phyloP scores from a whole-genome alignment of 345 rosid genomes.

The Erodium maritimum region DNA sequence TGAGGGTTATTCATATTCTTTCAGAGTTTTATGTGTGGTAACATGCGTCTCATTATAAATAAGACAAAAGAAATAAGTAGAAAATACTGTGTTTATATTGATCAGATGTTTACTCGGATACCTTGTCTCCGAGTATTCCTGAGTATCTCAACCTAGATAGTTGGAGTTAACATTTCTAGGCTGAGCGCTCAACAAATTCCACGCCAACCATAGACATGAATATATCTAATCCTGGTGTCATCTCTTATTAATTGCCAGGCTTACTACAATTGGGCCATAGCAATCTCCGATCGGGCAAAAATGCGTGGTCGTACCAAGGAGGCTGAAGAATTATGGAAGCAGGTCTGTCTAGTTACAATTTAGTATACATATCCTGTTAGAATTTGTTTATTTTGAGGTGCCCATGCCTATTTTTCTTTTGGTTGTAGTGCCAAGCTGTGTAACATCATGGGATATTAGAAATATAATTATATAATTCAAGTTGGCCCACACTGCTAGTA shows the following conservation, averaged over 20 bases:
- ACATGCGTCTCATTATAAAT: background rate
- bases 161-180: background rate
- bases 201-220: background rate
- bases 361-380: background rate
- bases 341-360: conserved; percentile 25
- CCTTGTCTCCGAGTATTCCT: background rate
- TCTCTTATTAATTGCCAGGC: conserved; percentile 45
- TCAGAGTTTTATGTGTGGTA: background rate
- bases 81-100: background rate
- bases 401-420: background rate
- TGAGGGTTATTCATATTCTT: background rate
- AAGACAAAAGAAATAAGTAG: background rate
- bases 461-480: too few species aligned
- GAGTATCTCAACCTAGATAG: background rate
- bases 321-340: conserved; percentile 98
- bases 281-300: conserved; percentile 97
- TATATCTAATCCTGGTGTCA: background rate
- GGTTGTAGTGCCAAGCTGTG: background rate
- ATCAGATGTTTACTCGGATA: background rate
- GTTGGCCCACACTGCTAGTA: background rate
- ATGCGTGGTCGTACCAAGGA: conserved; percentile 99
- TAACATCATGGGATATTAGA: background rate
- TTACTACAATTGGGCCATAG: conserved; percentile 98
- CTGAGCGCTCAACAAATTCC: background rate
- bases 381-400: background rate